phyloP scores from a whole-genome alignment of 2,329 filamentous ascomycete genomes.

The Diplodia mutila region DNA sequence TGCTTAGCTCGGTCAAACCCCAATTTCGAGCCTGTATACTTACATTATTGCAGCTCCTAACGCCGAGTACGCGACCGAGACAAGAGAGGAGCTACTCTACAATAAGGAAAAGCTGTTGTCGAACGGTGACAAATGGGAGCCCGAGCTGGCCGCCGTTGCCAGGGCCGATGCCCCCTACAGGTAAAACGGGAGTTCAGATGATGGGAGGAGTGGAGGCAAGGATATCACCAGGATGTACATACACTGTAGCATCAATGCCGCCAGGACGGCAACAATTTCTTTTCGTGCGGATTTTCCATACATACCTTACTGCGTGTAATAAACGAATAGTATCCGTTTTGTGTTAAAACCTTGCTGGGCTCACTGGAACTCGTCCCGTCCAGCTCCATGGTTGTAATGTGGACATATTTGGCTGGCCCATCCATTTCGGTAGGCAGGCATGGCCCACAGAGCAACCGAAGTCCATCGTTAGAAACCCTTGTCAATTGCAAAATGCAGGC shows the following conservation, averaged over 20 bases:
- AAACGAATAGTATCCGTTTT: not conserved
- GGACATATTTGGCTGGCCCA: too few species aligned
- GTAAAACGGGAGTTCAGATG: conserved; percentile 33
- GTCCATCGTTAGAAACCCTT: too few species aligned
- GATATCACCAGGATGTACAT: conserved; percentile 25
- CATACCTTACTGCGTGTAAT: not conserved
- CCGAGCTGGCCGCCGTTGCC: conserved; percentile 88
- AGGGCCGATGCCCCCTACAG: conserved; percentile 84
- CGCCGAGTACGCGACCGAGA: conserved; percentile 75
- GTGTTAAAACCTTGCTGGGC: not conserved
- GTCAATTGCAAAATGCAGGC: too few species aligned
- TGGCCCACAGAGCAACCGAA: too few species aligned
- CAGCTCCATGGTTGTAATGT: too few species aligned
- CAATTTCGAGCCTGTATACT: conserved; percentile 24
- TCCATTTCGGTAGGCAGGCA: too few species aligned
- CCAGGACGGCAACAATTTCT: conserved; percentile 12
- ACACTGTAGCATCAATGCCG: conserved; percentile 23
- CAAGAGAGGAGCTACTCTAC: conserved; percentile 91
- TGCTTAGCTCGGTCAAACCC: not conserved
- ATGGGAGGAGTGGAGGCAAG: not conserved
- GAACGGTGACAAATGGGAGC: conserved; percentile 82
- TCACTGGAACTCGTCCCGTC: not conserved
- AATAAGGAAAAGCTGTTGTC: conserved; percentile 94
- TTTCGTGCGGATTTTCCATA: not conserved
- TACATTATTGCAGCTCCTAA: conserved; percentile 59